Percentiles rank a stretch among this genome's conserved stretches.
Conservation (phyloP, 805 yeast genomes). For the Starmerella roubikii region DNA sequence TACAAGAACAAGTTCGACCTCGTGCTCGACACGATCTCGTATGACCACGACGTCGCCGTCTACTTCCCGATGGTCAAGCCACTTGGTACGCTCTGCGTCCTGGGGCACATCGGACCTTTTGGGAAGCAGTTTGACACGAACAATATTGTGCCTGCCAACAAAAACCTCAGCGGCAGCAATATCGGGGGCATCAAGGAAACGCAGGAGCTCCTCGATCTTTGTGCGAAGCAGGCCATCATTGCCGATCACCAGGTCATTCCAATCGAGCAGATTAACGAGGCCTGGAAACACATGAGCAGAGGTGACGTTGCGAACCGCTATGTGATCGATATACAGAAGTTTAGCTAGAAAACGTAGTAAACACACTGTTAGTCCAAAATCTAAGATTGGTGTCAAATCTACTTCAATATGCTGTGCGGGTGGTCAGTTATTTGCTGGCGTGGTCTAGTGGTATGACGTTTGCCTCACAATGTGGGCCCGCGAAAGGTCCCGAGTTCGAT, state of each 20-base stretch:
- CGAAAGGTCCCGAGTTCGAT: too few relatives aligned
- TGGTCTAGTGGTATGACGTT: too few relatives aligned
- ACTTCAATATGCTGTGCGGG: too few relatives aligned
- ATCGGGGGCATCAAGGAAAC: constrained; percentile 56
- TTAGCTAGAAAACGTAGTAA: too few relatives aligned
- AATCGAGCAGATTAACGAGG: constrained; percentile 24
- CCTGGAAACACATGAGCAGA: constrained; percentile 12
- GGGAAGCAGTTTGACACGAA: constrained; percentile 34
- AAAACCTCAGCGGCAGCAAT: constrained; percentile 32
- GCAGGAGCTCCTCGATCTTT: constrained; percentile 49
- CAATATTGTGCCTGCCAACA: constrained; percentile 34
- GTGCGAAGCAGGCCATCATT: constrained; percentile 42
- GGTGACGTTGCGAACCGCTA: constrained; percentile 19
- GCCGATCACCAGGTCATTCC: constrained; percentile 54
- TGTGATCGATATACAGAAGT: constrained; percentile 17
- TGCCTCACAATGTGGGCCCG: too few relatives aligned
- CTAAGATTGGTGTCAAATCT: too few relatives aligned
- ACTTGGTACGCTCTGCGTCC: constrained; percentile 46
- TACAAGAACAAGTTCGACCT: constrained; percentile 33
- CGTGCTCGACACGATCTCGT: constrained; percentile 40
- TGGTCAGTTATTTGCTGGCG: too few relatives aligned
- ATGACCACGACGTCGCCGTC: constrained; percentile 35
- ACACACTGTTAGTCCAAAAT: too few relatives aligned
- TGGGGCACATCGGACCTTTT: constrained; percentile 41
- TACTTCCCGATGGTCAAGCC: constrained; percentile 42